Base-by-base conservation (phyloP, 805 yeast species). In the Monosporozyma solicola region DNA sequence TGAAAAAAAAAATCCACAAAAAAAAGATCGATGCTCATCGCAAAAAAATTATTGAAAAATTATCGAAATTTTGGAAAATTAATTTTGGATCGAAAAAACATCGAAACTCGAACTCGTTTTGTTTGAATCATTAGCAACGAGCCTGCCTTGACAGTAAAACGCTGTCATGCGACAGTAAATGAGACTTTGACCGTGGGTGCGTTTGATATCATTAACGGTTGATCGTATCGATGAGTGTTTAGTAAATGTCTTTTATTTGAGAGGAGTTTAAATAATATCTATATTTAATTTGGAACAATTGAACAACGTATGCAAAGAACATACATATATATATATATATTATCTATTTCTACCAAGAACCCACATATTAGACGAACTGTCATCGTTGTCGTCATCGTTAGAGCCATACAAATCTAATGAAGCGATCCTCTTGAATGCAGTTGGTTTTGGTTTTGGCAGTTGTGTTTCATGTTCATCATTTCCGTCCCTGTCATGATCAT, bases 341-440 rank as follows among this genome's bases (percentile, higher is more conserved):
- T 41, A 50, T 29, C 32, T 31, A 46, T 66, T 66, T 8, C 66
- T 66, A 13, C 70, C 70, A 20, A 68, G 53, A 11, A 63, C 55
- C 72, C 72, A 68, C 24, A 60, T 62, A 31, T 61, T 63, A 6
- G 48, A 11, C 6, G 48, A 10, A 45, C 55, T 46, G 25, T 61
- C 67, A 32, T 25, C 49, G 15, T 13, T 11, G 3, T 11, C 13
- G 13, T 41, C 45, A 20, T 20, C n/a, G 11, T 43, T 57, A 48
- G 61, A 66, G 24, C 66, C 69, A 48, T 68, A 68, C 16, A 68
- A 54, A 54, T 66, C 66, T 11, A 67, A 52, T 3, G 68, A 60
- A 11, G 63, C 54, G 15, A 68, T 64, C 51, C 61, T 66, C 53
- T 64, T 65, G 57, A 62, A 63, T 48, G 51, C 25, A 54, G 54